Base-by-base conservation (phyloP, 371 early-diverging fungal genomes). In the Smittium culicis region DNA sequence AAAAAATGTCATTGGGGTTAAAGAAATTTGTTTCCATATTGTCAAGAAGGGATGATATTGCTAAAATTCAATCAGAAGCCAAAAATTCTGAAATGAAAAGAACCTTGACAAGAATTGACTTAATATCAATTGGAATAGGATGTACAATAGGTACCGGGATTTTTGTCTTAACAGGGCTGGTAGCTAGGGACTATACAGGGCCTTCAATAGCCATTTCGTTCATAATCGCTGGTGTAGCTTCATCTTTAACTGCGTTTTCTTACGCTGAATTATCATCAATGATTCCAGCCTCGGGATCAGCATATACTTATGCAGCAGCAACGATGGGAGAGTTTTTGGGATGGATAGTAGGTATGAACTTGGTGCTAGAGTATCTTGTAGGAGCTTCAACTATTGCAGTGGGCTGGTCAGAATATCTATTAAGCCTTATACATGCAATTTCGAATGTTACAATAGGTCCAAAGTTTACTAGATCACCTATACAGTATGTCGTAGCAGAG, bases 291-390 rank as follows among this genome's bases (percentile, higher is more conserved):
- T 78, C 88, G 54, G 90, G 90, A 33, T 86, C 87, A 0, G 83
- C 88, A n/a, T 89, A 88, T 68, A 84, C 89, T 0, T 88, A 85
- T 67, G 79, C 85, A n/a, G 87, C 88, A 69, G 84, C 87, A 1
- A 85, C 88, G 5, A 79, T 88, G 73, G 90, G 90, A 25, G 89
- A 89, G 77, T 79, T 88, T 61, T 72, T 83, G 17, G 89, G 83
- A 2, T 89, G 88, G 87, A 83, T 81, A 45, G 82, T 88, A 70
- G 86, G 86, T 17, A 88, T 88, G 89, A 81, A 86, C 74, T 71
- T 88, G 35, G 82, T 86, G n/a, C 75, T 89, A 29, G 89, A 89
- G 73, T 88, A 85, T 70, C 77, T 85, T 79, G 81, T 86, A 30
- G 86, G 85, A 28, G 79, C 86, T 59, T 81, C 86, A 1, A 81